Percentiles rank a stretch among this genome's conserved stretches.
These are phyloP conservation scores for Ophiosphaerella herpotricha DNA, from an alignment of 2,329 filamentous ascomycete genomes.

Conservation along the genomic window DNA sequence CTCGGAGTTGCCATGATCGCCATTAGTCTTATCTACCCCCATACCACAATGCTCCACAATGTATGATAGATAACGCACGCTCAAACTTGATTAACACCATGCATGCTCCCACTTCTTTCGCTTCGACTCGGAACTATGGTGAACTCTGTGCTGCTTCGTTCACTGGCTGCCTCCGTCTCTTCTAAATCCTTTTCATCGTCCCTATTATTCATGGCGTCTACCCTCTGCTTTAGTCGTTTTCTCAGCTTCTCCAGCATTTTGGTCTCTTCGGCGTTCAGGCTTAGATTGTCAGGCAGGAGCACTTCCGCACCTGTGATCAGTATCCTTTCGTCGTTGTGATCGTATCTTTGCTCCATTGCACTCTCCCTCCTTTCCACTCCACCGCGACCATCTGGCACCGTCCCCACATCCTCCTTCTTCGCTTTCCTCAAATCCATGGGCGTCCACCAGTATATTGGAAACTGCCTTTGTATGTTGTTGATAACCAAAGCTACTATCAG, in stretches of 20 bases:
- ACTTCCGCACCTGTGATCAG: conserved; percentile 39
- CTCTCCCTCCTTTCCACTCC: conserved; percentile 24
- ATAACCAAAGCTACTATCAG: conserved; percentile 47
- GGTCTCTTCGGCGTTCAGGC: conserved; percentile 42
- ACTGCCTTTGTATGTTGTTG: conserved; percentile 55
- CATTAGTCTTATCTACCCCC: conserved; percentile 11
- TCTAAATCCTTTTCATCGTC: conserved; percentile 1
- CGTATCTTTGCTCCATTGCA: conserved; percentile 18
- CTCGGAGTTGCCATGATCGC: conserved; percentile 11
- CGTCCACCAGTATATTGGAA: conserved; percentile 58
- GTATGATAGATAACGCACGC: conserved; percentile 6
- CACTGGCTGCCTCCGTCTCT: conserved; percentile 16
- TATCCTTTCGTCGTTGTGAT: conserved; percentile 26
- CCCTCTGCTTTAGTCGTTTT: conserved; percentile 31
- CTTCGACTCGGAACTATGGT: conserved; percentile 25
- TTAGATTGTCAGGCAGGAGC: conserved; percentile 41
- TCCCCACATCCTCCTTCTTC: conserved; percentile 28
- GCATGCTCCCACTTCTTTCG: conserved; percentile 14
- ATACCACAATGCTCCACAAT: not conserved
- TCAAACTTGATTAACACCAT: conserved; percentile 7
- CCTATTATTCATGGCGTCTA: conserved; percentile 2
- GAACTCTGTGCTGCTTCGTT: conserved; percentile 25
- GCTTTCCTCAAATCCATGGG: conserved; percentile 40
- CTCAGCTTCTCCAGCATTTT: conserved; percentile 44
- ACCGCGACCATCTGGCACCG: conserved; percentile 24